A percentile compares a stretch with the other conserved stretches of the same genome.
phyloP scores from a whole-genome alignment of 768 basidiomycete species.

The Trametes elegans region DNA sequence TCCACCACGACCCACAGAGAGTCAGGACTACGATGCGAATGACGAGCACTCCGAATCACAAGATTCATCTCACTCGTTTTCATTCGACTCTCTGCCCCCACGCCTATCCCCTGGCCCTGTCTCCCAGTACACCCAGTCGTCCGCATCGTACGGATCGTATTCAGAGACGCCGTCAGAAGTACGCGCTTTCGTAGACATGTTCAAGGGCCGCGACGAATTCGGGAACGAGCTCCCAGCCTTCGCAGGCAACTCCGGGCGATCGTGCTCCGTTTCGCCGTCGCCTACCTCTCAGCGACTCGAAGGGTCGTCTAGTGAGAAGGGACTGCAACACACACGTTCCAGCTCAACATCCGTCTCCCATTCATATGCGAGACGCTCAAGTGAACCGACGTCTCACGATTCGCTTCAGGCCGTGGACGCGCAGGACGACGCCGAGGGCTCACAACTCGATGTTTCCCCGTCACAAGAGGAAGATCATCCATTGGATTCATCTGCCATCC shows the following conservation, averaged over 20 bases:
- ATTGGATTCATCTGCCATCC: not conserved
- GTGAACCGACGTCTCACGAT: not conserved
- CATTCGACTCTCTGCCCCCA: not conserved
- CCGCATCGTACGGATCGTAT: not conserved
- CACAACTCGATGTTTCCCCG: too few relatives aligned
- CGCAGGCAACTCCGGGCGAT: not conserved
- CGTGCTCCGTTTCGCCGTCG: not conserved
- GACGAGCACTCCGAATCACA: conserved; percentile 12
- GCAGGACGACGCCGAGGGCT: not conserved
- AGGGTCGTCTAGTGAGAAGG: too few relatives aligned
- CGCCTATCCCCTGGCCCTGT: not conserved
- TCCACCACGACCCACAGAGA: not conserved
- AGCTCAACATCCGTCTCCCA: too few relatives aligned
- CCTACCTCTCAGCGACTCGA: not conserved
- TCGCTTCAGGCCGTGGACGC: not conserved
- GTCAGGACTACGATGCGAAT: conserved; percentile 12
- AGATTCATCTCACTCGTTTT: not conserved
- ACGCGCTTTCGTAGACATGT: conserved; percentile 8
- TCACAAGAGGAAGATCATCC: too few relatives aligned
- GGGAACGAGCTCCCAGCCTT: not conserved
- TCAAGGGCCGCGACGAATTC: conserved; percentile 6
- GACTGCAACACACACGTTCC: not conserved
- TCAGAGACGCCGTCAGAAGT: not conserved
- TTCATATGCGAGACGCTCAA: not conserved
- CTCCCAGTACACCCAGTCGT: not conserved